Conservation (phyloP, 2,329 filamentous ascomycete genomes). For the Exophiala sp. region DNA sequence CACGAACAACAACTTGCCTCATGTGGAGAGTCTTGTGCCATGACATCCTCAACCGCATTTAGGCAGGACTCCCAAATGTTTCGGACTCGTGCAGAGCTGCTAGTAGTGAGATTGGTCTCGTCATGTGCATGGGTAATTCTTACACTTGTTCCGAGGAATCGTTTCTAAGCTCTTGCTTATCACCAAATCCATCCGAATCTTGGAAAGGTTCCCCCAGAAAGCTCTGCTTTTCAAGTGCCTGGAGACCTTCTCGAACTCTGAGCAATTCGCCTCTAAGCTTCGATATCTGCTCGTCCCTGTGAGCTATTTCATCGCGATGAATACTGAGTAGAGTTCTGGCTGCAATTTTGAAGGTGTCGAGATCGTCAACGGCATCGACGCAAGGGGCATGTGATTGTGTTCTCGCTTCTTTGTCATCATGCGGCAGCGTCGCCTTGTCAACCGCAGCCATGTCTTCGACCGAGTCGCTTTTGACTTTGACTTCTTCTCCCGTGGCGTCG, state of each 20-base stretch:
- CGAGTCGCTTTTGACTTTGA: no score
- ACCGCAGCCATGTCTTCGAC: no score
- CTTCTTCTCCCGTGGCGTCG: no score
- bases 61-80: slow-evolving; percentile 11
- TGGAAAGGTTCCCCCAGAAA: background rate
- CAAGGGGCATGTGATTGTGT: no score
- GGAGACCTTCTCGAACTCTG: slow-evolving; percentile 1
- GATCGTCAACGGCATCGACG: background rate
- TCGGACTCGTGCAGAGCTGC: slow-evolving; percentile 4
- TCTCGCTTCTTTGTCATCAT: no score
- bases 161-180: background rate
- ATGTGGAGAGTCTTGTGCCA: slow-evolving; percentile 4
- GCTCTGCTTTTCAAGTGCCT: background rate
- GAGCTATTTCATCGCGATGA: slow-evolving; percentile 12
- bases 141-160: background rate
- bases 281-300: slow-evolving; percentile 6
- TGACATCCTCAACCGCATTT: background rate
- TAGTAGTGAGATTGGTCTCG: background rate
- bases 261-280: slow-evolving; percentile 7
- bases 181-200: background rate
- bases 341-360: background rate
- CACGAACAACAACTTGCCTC: background rate
- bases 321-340: slow-evolving; percentile 9
- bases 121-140: background rate
- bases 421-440: no score